These are phyloP conservation scores for Neopestalotiopsis clavispora DNA, from an alignment of 2,329 filamentous ascomycete species.

Conservation along the genomic window DNA sequence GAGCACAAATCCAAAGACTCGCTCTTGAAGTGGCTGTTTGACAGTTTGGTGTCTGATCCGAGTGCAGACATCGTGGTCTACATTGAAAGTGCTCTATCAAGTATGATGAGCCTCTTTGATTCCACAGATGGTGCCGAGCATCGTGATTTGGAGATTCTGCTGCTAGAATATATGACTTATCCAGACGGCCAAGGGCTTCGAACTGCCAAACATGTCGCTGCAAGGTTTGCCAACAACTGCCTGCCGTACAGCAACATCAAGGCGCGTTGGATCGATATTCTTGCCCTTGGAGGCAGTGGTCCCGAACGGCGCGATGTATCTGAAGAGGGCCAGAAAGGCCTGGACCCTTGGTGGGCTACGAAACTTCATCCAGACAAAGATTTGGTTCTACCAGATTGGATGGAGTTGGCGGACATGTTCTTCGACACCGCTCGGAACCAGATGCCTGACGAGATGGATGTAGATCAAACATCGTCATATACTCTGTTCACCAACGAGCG, in stretches of 20 bases:
- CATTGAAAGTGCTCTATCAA: conserved; percentile 87
- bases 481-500: conserved; percentile 47
- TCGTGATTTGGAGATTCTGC: conserved; percentile 53
- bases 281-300: conserved; percentile 72
- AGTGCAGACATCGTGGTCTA: conserved; percentile 79
- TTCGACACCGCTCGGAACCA: conserved; percentile 41
- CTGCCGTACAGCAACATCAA: conserved; percentile 78
- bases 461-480: conserved; percentile 45
- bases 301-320: conserved; percentile 80
- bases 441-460: conserved; percentile 35
- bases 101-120: conserved; percentile 59
- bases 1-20: conserved; percentile 56
- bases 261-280: conserved; percentile 86
- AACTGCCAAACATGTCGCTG: conserved; percentile 79
- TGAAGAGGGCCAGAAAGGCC: conserved; percentile 87
- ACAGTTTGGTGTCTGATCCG: conserved; percentile 79
- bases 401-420: conserved; percentile 52
- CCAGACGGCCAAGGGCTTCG: conserved; percentile 59
- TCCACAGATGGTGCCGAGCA: conserved; percentile 33
- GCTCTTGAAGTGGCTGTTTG: conserved; percentile 79
- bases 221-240: conserved; percentile 90
- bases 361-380: conserved; percentile 39
- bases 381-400: conserved; percentile 54
- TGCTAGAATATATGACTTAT: conserved; percentile 71
- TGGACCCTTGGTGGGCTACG: conserved; percentile 67